Base-by-base conservation (phyloP, 148 eudicot genomes). In the Vaccinium myrtillus region DNA sequence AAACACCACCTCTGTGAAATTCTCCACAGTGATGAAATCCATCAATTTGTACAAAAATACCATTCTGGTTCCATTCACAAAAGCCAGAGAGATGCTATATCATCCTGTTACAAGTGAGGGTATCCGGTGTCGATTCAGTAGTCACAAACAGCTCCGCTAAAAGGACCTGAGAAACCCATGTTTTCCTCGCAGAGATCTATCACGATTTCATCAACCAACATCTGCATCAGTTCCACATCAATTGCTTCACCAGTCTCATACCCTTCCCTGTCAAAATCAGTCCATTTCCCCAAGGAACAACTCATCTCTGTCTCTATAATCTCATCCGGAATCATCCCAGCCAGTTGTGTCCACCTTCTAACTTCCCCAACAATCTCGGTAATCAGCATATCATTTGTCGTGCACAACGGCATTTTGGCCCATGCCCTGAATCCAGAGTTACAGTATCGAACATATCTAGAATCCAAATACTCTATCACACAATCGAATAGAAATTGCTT, bases 261-360 rank as follows among this genome's bases (percentile, higher is more conserved):
- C 12, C 49, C 90, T 89, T 97, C 99, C 8, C 79, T 85, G 73
- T 95, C 95, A 70, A 92, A 94, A 71, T 92, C 89, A 1, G 91
- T 91, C 98, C 98, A 94, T 87, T 92, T 92, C 50, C 92, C 91
- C 77, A 89, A 73, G 4, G 91, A 91, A 83, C 70, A 86, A 82
- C 95, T 91, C 99, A 94, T 95, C 70, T 95, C 99, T 84, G 74
- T 82, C 70, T 92, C 94, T 18, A 94, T 89, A 71, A 94, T 82
- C 87, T 93, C 94, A 59, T 97, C 98, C 8, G 85, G 78, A 18
- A 80, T 48, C 55, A 82, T 86, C 78, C 93, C 92, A 18, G 91
- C 87, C 46, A 90, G 80, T 75, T 87, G 84, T 18, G 87, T 87
- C 96, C 98, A 97, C 84, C 86, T 91, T 81, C 93, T 85, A 12